Base-by-base conservation (phyloP, 768 basidiomycete species). In the Trametes sanguinea region DNA sequence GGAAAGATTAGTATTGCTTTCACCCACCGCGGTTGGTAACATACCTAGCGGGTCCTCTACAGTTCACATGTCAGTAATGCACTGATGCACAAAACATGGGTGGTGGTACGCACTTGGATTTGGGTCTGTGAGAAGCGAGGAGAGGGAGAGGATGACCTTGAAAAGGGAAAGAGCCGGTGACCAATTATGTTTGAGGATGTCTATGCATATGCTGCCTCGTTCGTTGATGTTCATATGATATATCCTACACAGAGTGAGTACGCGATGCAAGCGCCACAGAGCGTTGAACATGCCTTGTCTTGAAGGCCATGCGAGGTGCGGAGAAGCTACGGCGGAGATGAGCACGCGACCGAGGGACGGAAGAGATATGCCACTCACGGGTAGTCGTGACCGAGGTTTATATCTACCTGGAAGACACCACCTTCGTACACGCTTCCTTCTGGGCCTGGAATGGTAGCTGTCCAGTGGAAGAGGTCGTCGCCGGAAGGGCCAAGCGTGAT, bases 121-220 rank as follows among this genome's bases (percentile, higher is more conserved):
- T 0, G 95, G 95, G 67, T 97, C 95, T 10, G 94, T 95, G 52
- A 98, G 80, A 10, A 98, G 84, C 0, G 94, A 95, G 0, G 94
- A 95, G 4, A 98, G 82, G 30, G 94, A 95, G 17, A 98, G 84
- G 75, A 98, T 88, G 69, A 96, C 91, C 78, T 98, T 97, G 81
- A 92, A 95, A 51, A 98, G 79, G 2, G 94, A 95, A 22, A 98
- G 76, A 2, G 95, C 95, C 6, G 95, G 95, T 1, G 92, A 95
- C 95, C 95, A 98, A 69, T 92, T 90, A 69, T 86, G 83, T 77
- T 98, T 97, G 61, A 98, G 83, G 53, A 96, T 93, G 75, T 97
- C 91, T 66, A 94, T 90, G 70, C 91, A 94, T 55, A 93, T 88
- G 65, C 80, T 82, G 45, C 90, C 91, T 54, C 83, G 81, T 60